A percentile compares a stretch with the other conserved stretches of the same genome.
phyloP scores from a whole-genome alignment of 2,329 filamentous ascomycete species.

The Ascochyta rabiei region DNA sequence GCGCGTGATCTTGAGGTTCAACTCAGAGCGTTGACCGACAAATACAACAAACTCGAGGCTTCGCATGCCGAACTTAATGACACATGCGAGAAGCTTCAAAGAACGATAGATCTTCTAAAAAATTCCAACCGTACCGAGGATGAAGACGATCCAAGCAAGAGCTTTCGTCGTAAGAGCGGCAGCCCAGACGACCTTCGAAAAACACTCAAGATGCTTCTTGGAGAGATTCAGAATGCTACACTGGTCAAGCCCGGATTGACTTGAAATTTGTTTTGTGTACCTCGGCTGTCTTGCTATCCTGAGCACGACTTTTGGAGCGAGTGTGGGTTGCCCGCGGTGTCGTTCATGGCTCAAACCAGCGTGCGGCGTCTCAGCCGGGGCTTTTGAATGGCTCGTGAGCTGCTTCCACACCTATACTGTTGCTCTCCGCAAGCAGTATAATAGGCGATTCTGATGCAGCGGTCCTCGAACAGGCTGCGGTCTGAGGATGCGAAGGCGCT shows the following conservation, averaged over 20 bases:
- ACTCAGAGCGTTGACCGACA: slow-evolving; percentile 60
- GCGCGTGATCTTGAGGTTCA: slow-evolving; percentile 67
- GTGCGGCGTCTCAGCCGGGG: background rate
- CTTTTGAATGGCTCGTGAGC: background rate
- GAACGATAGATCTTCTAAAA: slow-evolving; percentile 47
- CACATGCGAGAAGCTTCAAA: slow-evolving; percentile 50
- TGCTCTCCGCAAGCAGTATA: background rate
- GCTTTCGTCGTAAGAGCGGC: slow-evolving; percentile 30
- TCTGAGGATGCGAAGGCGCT: background rate
- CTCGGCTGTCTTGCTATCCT: slow-evolving; percentile 18
- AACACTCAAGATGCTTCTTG: slow-evolving; percentile 47
- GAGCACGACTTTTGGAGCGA: background rate
- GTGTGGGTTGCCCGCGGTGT: background rate
- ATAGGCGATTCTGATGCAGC: no score
- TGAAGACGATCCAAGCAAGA: slow-evolving; percentile 34
- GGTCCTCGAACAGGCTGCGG: background rate
- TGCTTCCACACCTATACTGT: background rate
- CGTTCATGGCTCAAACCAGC: background rate
- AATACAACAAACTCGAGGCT: slow-evolving; percentile 61
- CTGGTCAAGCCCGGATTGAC: slow-evolving; percentile 32
- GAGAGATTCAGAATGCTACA: slow-evolving; percentile 39
- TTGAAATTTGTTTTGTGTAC: background rate
- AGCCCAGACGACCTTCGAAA: slow-evolving; percentile 47
- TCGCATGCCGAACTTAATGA: slow-evolving; percentile 55
- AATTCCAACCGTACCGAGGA: slow-evolving; percentile 42